Conservation (phyloP, 108 stramenopile genomes). For the Cylindrotheca closterium region DNA sequence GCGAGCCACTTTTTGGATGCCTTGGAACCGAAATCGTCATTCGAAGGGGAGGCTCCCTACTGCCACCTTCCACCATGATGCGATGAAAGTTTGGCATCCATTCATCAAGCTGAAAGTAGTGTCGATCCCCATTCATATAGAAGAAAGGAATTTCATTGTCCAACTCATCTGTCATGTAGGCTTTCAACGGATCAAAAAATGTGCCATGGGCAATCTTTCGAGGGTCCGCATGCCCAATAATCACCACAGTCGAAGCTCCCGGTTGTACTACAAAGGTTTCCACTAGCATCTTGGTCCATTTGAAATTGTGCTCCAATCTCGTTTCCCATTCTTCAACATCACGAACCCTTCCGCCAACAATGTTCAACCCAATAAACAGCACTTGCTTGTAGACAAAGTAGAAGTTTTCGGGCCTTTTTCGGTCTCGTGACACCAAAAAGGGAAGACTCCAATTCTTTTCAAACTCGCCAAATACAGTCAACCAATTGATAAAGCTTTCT, state of each 20-base stretch:
- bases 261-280: neutral
- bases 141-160: slow-evolving; percentile 23
- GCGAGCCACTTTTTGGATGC: neutral
- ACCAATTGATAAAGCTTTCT: slow-evolving; percentile 26
- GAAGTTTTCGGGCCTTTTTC: slow-evolving; percentile 25
- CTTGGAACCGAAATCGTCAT: neutral
- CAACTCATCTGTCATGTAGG: slow-evolving; percentile 16
- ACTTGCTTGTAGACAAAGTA: slow-evolving; percentile 37
- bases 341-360: slow-evolving; percentile 27
- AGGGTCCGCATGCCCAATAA: slow-evolving; percentile 37
- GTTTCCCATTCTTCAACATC: slow-evolving; percentile 23
- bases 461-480: slow-evolving; percentile 21
- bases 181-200: slow-evolving; percentile 28
- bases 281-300: slow-evolving; percentile 27
- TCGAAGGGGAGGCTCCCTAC: slow-evolving; percentile 31
- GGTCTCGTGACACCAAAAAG: slow-evolving; percentile 17
- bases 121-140: slow-evolving; percentile 40
- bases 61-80: slow-evolving; percentile 35
- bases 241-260: slow-evolving; percentile 20
- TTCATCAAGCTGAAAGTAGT: slow-evolving; percentile 23
- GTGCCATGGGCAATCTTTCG: slow-evolving; percentile 9
- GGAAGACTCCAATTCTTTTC: slow-evolving; percentile 31
- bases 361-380: slow-evolving; percentile 37
- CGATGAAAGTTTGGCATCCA: slow-evolving; percentile 8
- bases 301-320: slow-evolving; percentile 17